Base-by-base conservation (phyloP, 176 grass and related monocot genomes). In the Carex littledalei region DNA sequence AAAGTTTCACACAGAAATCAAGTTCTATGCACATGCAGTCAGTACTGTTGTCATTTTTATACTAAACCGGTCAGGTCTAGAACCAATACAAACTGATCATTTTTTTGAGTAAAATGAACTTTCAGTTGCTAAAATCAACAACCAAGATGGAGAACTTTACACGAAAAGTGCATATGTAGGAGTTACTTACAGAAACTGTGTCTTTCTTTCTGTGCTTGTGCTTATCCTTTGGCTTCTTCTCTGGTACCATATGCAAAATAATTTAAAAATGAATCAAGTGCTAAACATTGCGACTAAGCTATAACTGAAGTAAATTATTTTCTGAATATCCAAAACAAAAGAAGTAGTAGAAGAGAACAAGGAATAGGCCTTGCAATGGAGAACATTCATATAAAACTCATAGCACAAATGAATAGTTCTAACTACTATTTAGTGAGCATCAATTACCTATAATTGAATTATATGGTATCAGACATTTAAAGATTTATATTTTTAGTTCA, bases 211-310 rank as follows among this genome's bases (percentile, higher is more conserved):
- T 83, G 66, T 54, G 62, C 74, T 64, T 85, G 72, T 73, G 63
- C 75, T 90, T 82, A 84, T 90, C 82, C 76, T 87, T 90, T 9
- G 81, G 79, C 50, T 87, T 87, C 59, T 90, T 90, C 15, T 85
- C 89, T 90, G 81, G 11, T 13, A 53, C 10, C 77, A 87, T 74
- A 39, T 50, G 11, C 47, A 56, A 43, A 57, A 57, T 32, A 53
- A 63, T 63, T 31, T 62, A 37, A 57, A 41, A 69, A 57, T 67
- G n/a, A 66, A 84, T 21, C 63, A 41, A 71, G 22, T 29, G 6
- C 55, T 53, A 58, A 20, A 55, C 0, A 11, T 62, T 86, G 47
- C 37, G 52, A 16, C 29, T 66, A 29, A 50, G 16, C 2, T 72
- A 49, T 50, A 21, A 39, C 34, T 50, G 64, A 78, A 70, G 6